phyloP scores from a whole-genome alignment of 2,329 filamentous ascomycete genomes.

The Nemania bipapillata region DNA sequence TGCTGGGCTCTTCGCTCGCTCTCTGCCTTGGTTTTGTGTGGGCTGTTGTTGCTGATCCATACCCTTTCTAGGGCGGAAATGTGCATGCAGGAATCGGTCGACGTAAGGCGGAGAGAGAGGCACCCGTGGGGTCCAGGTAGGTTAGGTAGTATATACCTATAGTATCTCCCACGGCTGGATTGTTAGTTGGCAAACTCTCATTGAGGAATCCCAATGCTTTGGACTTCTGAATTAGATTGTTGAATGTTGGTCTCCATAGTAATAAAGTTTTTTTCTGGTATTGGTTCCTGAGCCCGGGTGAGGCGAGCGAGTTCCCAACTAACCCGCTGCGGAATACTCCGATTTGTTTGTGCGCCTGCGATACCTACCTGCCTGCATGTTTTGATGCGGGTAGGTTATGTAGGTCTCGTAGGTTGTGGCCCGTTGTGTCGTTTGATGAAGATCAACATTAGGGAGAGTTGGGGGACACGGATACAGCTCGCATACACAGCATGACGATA shows the following conservation, averaged over 20 bases:
- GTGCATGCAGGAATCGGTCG: not conserved
- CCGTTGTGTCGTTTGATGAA: constrained; percentile 13
- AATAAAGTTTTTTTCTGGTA: not conserved
- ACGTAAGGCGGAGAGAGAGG: not conserved
- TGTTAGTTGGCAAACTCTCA: not conserved
- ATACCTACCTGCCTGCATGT: not conserved
- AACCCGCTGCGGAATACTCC: not conserved
- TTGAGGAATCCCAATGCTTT: not conserved
- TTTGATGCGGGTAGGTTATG: not conserved
- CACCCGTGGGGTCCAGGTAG: not conserved
- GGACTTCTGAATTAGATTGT: not conserved
- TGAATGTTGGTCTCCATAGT: not conserved
- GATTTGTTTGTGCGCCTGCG: not conserved
- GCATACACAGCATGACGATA: not conserved
- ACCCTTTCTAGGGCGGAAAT: not conserved
- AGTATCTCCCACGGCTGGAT: not conserved
- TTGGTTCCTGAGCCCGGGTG: not conserved
- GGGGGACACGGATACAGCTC: not conserved
- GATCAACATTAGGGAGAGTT: constrained; percentile 28
- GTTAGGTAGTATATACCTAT: not conserved
- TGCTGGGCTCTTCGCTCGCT: too few relatives aligned
- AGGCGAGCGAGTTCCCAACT: not conserved
- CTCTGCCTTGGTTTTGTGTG: not conserved
- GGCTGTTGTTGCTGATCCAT: not conserved
- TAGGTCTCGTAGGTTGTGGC: not conserved